These are phyloP conservation scores for Citrullus amarus DNA, from an alignment of 306 rosid species.

Conservation along the genomic window DNA sequence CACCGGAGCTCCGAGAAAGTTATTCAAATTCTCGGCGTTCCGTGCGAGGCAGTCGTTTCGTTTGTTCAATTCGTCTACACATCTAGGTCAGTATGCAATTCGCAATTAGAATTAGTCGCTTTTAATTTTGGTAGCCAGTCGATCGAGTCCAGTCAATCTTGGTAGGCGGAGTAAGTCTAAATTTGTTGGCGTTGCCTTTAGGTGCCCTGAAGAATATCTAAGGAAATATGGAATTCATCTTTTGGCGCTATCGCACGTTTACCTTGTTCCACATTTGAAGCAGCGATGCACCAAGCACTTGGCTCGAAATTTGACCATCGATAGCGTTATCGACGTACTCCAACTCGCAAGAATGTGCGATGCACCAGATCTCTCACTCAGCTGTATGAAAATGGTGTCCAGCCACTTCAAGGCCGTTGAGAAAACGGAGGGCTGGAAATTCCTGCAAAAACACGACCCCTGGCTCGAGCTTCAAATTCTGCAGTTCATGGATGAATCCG, in stretches of 20 bases:
- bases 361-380: conserved; percentile 79
- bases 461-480: conserved; percentile 72
- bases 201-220: conserved; percentile 54
- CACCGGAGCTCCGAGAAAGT: conserved; percentile 47
- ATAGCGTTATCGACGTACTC: conserved; percentile 70
- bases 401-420: conserved; percentile 55
- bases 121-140: not conserved
- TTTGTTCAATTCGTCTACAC: conserved; percentile 59
- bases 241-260: conserved; percentile 71
- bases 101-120: not conserved
- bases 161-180: not conserved
- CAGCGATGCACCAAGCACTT: conserved; percentile 56
- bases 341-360: conserved; percentile 84
- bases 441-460: conserved; percentile 63
- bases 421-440: conserved; percentile 76
- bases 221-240: conserved; percentile 70
- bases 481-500: conserved; percentile 70
- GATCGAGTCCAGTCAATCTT: not conserved
- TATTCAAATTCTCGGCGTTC: conserved; percentile 75
- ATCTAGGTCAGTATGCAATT: conserved; percentile 39
- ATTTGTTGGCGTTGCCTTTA: conserved; percentile 6
- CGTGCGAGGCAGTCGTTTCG: conserved; percentile 53
- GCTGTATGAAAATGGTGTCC: conserved; percentile 57
- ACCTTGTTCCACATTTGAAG: conserved; percentile 73
- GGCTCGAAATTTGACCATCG: conserved; percentile 34